Evolutionary conservation across 495 filamentous ascomycete species (phyloP).

Genomic region (Staphylotrichum longicolle): DNA sequence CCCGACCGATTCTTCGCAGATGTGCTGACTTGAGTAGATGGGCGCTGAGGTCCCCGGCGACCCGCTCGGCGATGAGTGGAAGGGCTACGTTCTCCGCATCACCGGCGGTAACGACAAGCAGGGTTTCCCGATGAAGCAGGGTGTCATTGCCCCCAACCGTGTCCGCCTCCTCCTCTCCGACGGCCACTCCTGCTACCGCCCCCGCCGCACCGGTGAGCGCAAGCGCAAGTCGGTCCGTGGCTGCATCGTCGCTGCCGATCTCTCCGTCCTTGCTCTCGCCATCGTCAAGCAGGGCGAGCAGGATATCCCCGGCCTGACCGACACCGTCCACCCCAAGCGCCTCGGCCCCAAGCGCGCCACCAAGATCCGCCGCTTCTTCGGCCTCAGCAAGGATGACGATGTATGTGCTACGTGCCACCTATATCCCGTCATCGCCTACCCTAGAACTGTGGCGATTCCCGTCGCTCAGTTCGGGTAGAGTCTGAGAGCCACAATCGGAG

Average conservation of each 20-base stretch:
- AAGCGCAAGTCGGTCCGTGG: slow-evolving; percentile 98
- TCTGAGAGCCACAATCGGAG: slow-evolving; percentile 44
- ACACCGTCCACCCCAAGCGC: slow-evolving; percentile 94
- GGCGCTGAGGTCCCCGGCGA: slow-evolving; percentile 93
- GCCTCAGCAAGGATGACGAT: slow-evolving; percentile 99
- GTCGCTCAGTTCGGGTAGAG: slow-evolving; percentile 54
- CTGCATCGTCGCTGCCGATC: slow-evolving; percentile 94
- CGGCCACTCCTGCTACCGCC: slow-evolving; percentile 96
- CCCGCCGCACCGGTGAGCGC: slow-evolving; percentile 94
- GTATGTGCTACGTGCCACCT: slow-evolving; percentile 59
- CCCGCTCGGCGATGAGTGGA: slow-evolving; percentile 95
- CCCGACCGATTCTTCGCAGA: slow-evolving; percentile 4
- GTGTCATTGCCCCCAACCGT: slow-evolving; percentile 96
- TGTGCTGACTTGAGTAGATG: slow-evolving; percentile 61
- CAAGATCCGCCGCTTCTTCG: slow-evolving; percentile 98
- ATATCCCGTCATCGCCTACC: slow-evolving; percentile 58
- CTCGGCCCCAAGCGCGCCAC: slow-evolving; percentile 98
- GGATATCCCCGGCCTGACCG: slow-evolving; percentile 93
- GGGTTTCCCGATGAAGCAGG: slow-evolving; percentile 99
- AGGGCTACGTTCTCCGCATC: slow-evolving; percentile 97
- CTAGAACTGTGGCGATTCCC: slow-evolving; percentile 43
- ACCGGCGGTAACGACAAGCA: slow-evolving; percentile 99
- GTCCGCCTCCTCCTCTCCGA: slow-evolving; percentile 90
- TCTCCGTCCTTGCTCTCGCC: slow-evolving; percentile 86
- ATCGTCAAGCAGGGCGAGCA: slow-evolving; percentile 96